Percentiles rank a stretch among this genome's conserved stretches.
Evolutionary conservation across 441 rosid species (phyloP).

Genomic region (Adansonia madagascariensis): DNA sequence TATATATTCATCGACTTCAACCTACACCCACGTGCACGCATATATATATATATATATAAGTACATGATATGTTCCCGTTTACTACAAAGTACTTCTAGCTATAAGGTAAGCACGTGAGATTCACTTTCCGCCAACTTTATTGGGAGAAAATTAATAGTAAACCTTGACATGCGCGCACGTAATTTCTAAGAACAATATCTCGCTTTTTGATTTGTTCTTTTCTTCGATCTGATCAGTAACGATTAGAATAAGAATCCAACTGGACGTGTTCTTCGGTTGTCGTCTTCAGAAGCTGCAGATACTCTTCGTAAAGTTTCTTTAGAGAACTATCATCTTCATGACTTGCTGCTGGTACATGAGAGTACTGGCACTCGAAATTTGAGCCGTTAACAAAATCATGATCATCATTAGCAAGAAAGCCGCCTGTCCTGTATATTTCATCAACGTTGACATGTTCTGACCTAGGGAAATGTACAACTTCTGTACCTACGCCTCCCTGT

Average conservation of each 20-base stretch:
- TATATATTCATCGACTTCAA: not conserved
- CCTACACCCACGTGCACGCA: not conserved
- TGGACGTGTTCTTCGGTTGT: conserved; percentile 35
- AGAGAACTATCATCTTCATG: conserved; percentile 21
- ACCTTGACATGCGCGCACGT: conserved; percentile 4
- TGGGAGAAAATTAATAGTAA: not conserved
- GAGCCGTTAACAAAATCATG: conserved; percentile 22
- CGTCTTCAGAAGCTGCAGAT: conserved; percentile 44
- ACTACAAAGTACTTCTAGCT: not conserved
- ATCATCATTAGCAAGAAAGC: conserved; percentile 30
- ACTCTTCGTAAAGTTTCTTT: conserved; percentile 53
- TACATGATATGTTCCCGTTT: not conserved
- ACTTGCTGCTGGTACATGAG: conserved; percentile 16
- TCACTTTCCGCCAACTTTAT: conserved; percentile 6
- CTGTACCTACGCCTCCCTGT: conserved; percentile 12
- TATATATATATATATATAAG: not conserved
- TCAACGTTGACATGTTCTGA: not conserved
- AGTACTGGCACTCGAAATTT: conserved; percentile 34
- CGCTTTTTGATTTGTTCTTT: not conserved
- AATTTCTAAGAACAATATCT: not conserved
- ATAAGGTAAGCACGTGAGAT: conserved; percentile 24
- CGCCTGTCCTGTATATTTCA: not conserved
- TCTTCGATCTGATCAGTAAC: conserved; percentile 24
- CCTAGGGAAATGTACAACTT: not conserved
- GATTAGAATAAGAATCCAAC: conserved; percentile 44